Conservation (phyloP, 257 asterid genomes). For the Nicotiana tabacum region DNA sequence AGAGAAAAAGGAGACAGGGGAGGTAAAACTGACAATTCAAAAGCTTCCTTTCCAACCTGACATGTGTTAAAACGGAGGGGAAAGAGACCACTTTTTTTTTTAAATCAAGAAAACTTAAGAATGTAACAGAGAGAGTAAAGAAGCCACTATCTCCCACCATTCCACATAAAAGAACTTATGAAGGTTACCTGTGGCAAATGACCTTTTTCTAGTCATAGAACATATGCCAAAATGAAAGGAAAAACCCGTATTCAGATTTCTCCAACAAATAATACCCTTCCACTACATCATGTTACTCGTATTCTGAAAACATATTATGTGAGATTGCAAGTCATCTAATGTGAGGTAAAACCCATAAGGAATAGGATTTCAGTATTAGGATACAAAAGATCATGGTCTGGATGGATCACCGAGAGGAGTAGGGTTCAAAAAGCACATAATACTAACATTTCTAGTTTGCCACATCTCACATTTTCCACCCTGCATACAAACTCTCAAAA, state of each 20-base stretch:
- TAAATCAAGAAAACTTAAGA: background rate
- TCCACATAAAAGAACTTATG: background rate
- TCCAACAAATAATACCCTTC: background rate
- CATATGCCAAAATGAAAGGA: background rate
- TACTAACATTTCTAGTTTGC: background rate
- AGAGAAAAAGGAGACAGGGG: background rate
- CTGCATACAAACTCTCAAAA: background rate
- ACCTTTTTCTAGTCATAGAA: background rate
- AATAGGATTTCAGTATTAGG: background rate
- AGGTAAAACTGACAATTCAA: background rate
- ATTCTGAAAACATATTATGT: background rate
- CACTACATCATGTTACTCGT: background rate
- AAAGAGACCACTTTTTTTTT: background rate
- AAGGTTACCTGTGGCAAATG: background rate
- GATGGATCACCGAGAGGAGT: background rate
- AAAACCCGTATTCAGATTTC: background rate
- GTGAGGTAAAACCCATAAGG: background rate
- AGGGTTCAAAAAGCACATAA: background rate
- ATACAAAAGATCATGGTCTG: background rate
- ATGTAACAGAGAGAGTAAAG: background rate
- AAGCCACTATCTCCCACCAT: background rate
- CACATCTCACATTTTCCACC: background rate
- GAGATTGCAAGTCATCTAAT: background rate
- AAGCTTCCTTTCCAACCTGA: background rate
- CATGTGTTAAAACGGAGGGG: background rate